Conservation (phyloP, 2,329 filamentous ascomycete species). For the Elsinoe fawcettii region DNA sequence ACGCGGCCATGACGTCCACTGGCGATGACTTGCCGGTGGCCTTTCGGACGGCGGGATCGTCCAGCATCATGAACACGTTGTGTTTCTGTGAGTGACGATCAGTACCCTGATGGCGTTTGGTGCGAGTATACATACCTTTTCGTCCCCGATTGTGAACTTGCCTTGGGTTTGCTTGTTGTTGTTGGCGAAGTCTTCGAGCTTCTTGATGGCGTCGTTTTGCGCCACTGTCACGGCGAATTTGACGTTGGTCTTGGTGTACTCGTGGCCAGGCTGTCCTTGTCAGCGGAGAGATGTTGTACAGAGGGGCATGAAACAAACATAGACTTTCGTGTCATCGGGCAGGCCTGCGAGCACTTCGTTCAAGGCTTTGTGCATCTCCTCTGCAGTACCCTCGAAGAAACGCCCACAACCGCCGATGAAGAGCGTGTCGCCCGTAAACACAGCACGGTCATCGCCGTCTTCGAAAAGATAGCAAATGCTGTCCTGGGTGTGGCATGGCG, state of each 20-base stretch:
- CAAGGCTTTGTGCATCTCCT: constrained; percentile 87
- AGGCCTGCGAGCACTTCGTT: constrained; percentile 75
- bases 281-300: not conserved
- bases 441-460: constrained; percentile 66
- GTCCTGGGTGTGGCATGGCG: constrained; percentile 95
- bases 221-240: constrained; percentile 75
- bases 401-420: constrained; percentile 92
- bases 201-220: constrained; percentile 67
- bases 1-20: constrained; percentile 72
- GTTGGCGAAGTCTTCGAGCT: constrained; percentile 67
- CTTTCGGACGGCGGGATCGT: constrained; percentile 76
- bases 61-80: constrained; percentile 91
- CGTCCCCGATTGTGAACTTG: constrained; percentile 92
- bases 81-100: constrained; percentile 54
- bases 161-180: constrained; percentile 84
- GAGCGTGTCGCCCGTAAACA: constrained; percentile 94
- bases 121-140: constrained; percentile 58
- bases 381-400: constrained; percentile 87
- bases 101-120: constrained; percentile 2
- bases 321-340: constrained; percentile 87
- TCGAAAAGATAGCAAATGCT: constrained; percentile 93
- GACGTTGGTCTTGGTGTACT: constrained; percentile 96
- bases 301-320: constrained; percentile 47
- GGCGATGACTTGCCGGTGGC: constrained; percentile 73
- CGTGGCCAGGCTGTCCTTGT: constrained; percentile 68